phyloP scores from a whole-genome alignment of 768 basidiomycete genomes.

The Trametes sanguinea region DNA sequence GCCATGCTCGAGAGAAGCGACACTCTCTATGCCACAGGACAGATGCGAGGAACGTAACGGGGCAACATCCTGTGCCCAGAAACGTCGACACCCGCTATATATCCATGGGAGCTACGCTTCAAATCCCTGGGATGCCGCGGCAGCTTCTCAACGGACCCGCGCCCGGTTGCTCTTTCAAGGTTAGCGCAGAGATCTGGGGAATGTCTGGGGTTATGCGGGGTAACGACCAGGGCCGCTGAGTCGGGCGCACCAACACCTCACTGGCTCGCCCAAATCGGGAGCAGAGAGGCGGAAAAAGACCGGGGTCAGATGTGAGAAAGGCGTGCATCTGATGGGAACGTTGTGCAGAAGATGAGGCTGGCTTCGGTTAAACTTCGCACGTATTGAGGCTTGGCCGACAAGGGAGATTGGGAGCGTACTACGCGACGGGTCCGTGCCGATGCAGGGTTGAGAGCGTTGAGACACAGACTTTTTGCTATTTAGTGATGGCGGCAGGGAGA shows the following conservation, averaged over 20 bases:
- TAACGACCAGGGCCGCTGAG: constrained; percentile 6
- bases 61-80: constrained; percentile 7
- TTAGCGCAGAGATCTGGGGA: constrained; percentile 16
- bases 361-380: constrained; percentile 16
- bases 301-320: constrained; percentile 1
- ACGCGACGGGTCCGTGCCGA: not conserved
- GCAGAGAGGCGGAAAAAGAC: constrained; percentile 14
- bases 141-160: not conserved
- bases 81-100: constrained; percentile 14
- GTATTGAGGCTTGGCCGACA: not conserved
- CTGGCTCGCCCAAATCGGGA: not conserved
- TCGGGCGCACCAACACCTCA: not conserved
- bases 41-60: not conserved
- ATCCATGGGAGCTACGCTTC: constrained; percentile 5
- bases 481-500: too few species aligned
- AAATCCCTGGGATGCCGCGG: not conserved
- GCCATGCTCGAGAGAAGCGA: constrained; percentile 25
- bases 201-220: constrained; percentile 31
- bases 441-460: not conserved
- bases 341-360: not conserved
- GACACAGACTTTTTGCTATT: too few species aligned
- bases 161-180: constrained; percentile 9
- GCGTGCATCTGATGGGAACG: constrained; percentile 9
- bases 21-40: not conserved
- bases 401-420: not conserved